These are phyloP conservation scores for Solanum peruvianum DNA, from an alignment of 257 asterid species.

Conservation along the genomic window DNA sequence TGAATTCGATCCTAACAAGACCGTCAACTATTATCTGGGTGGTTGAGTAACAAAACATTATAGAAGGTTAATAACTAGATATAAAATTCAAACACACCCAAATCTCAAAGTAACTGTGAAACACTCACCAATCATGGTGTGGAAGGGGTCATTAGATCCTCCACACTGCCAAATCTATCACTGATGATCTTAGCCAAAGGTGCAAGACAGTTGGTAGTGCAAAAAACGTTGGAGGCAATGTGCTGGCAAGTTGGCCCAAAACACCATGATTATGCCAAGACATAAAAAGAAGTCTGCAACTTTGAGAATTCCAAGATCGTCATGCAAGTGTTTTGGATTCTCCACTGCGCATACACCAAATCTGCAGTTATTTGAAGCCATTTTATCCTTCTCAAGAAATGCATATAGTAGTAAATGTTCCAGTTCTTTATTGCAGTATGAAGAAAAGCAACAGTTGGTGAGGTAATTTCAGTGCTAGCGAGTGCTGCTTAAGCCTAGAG, in stretches of 20 bases:
- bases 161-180: slow-evolving; percentile 75
- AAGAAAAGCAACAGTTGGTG: not conserved
- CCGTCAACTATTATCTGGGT: slow-evolving; percentile 72
- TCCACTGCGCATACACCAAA: not conserved
- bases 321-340: not conserved
- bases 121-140: slow-evolving; percentile 50
- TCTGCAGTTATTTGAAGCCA: not conserved
- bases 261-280: not conserved
- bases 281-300: not conserved
- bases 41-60: slow-evolving; percentile 8
- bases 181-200: slow-evolving; percentile 29
- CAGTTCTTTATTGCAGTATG: not conserved
- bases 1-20: too few species aligned
- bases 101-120: not conserved
- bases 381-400: not conserved
- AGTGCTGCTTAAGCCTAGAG: not conserved
- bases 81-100: not conserved
- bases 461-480: not conserved
- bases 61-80: not conserved
- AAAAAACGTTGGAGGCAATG: not conserved
- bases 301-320: not conserved
- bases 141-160: slow-evolving; percentile 76
- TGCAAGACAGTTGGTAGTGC: too few species aligned
- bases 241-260: not conserved
- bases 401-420: not conserved